A percentile compares a stretch with the other conserved stretches of the same genome.
Conservation (phyloP, 1,139 yeast genomes). For the Pichia sp. region DNA sequence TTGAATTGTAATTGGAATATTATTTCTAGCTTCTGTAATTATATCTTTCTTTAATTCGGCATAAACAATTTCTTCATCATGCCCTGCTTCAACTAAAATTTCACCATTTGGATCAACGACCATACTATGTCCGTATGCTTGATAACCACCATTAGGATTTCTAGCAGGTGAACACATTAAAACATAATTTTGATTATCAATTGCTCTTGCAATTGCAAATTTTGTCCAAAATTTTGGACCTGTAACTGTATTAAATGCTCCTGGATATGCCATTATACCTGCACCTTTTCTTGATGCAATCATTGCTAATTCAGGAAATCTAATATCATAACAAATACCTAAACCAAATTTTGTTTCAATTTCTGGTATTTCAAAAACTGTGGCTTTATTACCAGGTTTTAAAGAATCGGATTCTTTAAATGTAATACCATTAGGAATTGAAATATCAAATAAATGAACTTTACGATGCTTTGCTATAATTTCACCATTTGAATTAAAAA, state of each 20-base stretch:
- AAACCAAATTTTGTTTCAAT: constrained; percentile 73
- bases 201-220: constrained; percentile 79
- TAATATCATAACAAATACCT: constrained; percentile 87
- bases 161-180: constrained; percentile 87
- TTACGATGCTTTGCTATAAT: constrained; percentile 83
- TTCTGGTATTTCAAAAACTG: constrained; percentile 63
- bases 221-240: constrained; percentile 95
- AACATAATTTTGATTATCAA: constrained; percentile 81
- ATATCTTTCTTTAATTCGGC: constrained; percentile 69
- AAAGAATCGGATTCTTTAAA: constrained; percentile 77
- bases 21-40: constrained; percentile 55
- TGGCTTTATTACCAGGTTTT: constrained; percentile 73
- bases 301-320: constrained; percentile 87
- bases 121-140: constrained; percentile 88
- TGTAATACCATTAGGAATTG: constrained; percentile 81
- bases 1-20: constrained; percentile 75
- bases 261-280: constrained; percentile 89
- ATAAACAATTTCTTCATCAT: constrained; percentile 72
- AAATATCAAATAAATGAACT: constrained; percentile 85
- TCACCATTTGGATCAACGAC: constrained; percentile 85
- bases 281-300: constrained; percentile 70
- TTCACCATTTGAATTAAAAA: constrained; percentile 65
- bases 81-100: constrained; percentile 76
- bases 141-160: constrained; percentile 67
- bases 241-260: constrained; percentile 92